Conservation (phyloP, 371 early-diverging fungal genomes). For the Mortierella sp. region DNA sequence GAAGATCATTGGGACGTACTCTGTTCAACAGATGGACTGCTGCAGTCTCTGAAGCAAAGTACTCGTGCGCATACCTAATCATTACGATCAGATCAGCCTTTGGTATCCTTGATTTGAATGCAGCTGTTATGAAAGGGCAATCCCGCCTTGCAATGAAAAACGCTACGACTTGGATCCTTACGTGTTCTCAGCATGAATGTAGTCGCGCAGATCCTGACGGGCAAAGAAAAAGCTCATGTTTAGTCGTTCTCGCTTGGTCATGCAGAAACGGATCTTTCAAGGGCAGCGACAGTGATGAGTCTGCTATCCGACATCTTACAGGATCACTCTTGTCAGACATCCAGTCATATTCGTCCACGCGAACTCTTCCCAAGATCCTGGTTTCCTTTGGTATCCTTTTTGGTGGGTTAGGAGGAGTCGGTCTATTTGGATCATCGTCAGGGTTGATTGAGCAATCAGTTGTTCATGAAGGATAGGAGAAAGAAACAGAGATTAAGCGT, state of each 20-base stretch:
- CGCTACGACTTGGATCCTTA: conserved; percentile 30
- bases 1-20: conserved; percentile 1
- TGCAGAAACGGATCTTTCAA: no score
- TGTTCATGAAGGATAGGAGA: no score
- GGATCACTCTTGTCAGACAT: conserved; percentile 65
- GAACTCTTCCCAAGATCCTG: conserved; percentile 56
- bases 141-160: no score
- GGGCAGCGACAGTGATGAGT: no score
- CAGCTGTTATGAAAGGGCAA: neutral
- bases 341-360: conserved; percentile 68
- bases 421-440: conserved; percentile 21
- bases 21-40: conserved; percentile 48
- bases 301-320: no score
- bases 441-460: no score
- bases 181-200: conserved; percentile 70
- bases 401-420: conserved; percentile 54
- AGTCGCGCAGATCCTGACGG: conserved; percentile 57
- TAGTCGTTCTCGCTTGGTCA: no score
- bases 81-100: neutral
- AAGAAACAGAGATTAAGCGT: no score
- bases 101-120: neutral
- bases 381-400: conserved; percentile 56
- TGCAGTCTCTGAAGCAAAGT: conserved; percentile 47
- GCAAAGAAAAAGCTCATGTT: no score
- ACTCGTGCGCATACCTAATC: conserved; percentile 52